phyloP scores from a whole-genome alignment of 2,329 filamentous ascomycete genomes.

The Colletotrichum karsti region DNA sequence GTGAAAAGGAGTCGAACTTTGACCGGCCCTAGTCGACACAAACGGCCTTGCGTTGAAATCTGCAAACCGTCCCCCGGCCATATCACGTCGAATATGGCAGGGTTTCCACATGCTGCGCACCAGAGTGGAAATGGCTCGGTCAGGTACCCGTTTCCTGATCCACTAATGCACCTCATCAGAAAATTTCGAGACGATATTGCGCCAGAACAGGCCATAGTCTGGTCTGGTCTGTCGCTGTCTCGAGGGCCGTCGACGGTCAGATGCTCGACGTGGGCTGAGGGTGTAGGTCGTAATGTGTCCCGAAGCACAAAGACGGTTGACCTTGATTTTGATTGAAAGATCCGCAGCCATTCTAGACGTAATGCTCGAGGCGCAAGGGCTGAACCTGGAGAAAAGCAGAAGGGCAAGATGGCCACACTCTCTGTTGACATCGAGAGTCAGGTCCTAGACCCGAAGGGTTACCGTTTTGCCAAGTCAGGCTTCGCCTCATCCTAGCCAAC shows the following conservation, averaged over 20 bases:
- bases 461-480: constrained; percentile 20
- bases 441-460: constrained; percentile 8
- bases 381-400: neutral
- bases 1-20: constrained; percentile 18
- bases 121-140: constrained; percentile 24
- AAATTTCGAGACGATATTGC: constrained; percentile 24
- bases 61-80: constrained; percentile 19
- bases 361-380: neutral
- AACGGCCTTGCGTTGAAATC: constrained; percentile 3
- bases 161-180: constrained; percentile 29
- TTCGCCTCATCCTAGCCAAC: constrained; percentile 12
- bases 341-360: neutral
- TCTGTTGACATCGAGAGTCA: neutral
- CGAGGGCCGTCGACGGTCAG: neutral
- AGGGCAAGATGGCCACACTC: neutral
- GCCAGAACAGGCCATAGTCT: constrained; percentile 21
- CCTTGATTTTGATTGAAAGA: neutral
- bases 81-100: constrained; percentile 23
- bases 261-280: neutral
- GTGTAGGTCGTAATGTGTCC: neutral
- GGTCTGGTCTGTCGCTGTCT: neutral
- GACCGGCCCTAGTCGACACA: constrained; percentile 15
- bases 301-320: neutral
- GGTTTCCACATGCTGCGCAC: constrained; percentile 23
- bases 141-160: constrained; percentile 27